Evolutionary conservation across 108 stramenopile genomes (phyloP).

Genomic region (Parmales sp.): DNA sequence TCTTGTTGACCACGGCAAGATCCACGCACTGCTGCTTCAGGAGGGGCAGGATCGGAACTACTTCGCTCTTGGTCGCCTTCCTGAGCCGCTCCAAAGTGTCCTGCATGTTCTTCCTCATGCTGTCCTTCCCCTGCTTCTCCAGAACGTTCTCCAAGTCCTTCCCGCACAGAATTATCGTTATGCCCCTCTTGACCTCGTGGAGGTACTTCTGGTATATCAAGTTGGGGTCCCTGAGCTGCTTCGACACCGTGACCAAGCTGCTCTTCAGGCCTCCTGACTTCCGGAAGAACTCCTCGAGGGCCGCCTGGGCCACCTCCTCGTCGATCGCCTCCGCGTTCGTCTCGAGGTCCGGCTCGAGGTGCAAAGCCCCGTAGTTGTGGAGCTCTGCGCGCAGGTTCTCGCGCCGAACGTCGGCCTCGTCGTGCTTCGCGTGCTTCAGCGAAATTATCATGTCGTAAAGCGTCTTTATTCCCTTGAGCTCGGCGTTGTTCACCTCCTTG

Average conservation of each 20-base stretch:
- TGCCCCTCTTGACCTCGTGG: slow-evolving; percentile 2
- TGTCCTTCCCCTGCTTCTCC: slow-evolving; percentile 26
- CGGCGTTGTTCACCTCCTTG: slow-evolving; percentile 16
- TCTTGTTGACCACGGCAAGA: slow-evolving; percentile 19
- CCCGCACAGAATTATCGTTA: slow-evolving; percentile 24
- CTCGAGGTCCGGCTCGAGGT: slow-evolving; percentile 25
- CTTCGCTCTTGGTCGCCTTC: slow-evolving; percentile 19
- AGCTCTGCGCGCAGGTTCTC: slow-evolving; percentile 28
- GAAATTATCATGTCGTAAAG: slow-evolving; percentile 14
- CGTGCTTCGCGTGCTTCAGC: slow-evolving; percentile 12
- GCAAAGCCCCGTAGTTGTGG: slow-evolving; percentile 30
- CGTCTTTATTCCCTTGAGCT: slow-evolving; percentile 22
- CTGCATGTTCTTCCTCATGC: slow-evolving; percentile 1
- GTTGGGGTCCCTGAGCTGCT: slow-evolving; percentile 21
- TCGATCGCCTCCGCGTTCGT: slow-evolving; percentile 13
- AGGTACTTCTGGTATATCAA: slow-evolving; percentile 24
- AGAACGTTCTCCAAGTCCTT: slow-evolving; percentile 22
- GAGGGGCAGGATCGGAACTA: slow-evolving; percentile 18
- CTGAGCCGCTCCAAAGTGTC: slow-evolving; percentile 29
- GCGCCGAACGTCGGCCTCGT: slow-evolving; percentile 20
- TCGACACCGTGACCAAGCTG: slow-evolving; percentile 15
- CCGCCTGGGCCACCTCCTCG: slow-evolving; percentile 8
- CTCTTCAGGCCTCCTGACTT: slow-evolving; percentile 28
- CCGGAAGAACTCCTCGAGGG: slow-evolving; percentile 27
- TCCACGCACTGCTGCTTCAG: slow-evolving; percentile 23